Evolutionary conservation across 1,284 basidiomycete species (phyloP).

Genomic region (Austroboletus niveus): DNA sequence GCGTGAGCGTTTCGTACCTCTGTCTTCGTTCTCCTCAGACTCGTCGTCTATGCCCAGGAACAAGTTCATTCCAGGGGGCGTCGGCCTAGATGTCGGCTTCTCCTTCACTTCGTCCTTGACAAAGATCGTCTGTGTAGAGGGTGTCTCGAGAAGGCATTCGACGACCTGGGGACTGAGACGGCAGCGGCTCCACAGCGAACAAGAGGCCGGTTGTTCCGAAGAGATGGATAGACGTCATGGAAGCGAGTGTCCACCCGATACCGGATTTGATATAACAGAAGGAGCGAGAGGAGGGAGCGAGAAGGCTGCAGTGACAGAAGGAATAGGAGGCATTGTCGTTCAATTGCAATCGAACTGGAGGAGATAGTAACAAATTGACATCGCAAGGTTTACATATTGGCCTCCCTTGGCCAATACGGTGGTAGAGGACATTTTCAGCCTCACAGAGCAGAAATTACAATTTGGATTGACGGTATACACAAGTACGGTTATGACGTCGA

Average conservation of each 20-base stretch:
- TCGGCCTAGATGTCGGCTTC: background rate
- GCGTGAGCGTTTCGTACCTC: background rate
- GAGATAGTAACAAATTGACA: too few species aligned
- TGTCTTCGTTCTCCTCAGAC: background rate
- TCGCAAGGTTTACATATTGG: too few species aligned
- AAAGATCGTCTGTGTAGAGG: conserved; percentile 16
- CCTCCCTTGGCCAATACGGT: too few species aligned
- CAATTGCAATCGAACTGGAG: conserved; percentile 4
- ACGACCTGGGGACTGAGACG: conserved; percentile 9
- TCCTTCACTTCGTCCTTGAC: conserved; percentile 21
- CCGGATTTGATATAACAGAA: conserved; percentile 1
- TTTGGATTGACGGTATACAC: too few species aligned
- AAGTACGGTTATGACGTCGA: too few species aligned
- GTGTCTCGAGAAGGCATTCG: conserved; percentile 16
- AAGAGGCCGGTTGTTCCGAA: conserved; percentile 18
- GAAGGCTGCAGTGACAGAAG: conserved; percentile 8
- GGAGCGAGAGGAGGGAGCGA: conserved; percentile 1
- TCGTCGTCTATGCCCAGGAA: conserved; percentile 13
- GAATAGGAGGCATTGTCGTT: conserved; percentile 7
- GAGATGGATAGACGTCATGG: conserved; percentile 5
- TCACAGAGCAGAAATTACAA: too few species aligned
- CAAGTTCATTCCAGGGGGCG: conserved; percentile 13
- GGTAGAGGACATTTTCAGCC: too few species aligned
- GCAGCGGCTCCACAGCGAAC: conserved; percentile 4
- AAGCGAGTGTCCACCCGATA: conserved; percentile 1